These are phyloP conservation scores for Apocynum venetum DNA, from an alignment of 257 asterid species.

Conservation along the genomic window DNA sequence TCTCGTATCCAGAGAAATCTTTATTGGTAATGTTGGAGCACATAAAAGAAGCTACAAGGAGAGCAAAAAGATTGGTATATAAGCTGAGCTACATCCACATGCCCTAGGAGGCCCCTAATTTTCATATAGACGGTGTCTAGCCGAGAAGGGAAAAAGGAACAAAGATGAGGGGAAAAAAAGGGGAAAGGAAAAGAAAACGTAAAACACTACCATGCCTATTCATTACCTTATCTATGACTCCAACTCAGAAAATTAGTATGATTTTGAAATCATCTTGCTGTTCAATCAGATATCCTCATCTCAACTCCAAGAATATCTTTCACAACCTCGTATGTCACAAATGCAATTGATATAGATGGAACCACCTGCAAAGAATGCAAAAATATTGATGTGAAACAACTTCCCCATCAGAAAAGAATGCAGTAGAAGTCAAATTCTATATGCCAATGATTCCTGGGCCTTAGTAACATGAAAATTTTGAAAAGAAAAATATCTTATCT, in stretches of 20 bases:
- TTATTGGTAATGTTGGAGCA: constrained; percentile 17
- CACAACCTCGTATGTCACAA: constrained; percentile 79
- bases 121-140: background rate
- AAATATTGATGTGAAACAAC: background rate
- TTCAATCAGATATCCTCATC: constrained; percentile 71
- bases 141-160: background rate
- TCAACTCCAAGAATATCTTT: constrained; percentile 73
- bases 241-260: background rate
- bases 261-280: background rate
- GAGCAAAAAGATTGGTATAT: background rate
- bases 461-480: background rate
- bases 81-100: constrained; percentile 13
- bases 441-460: background rate
- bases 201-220: background rate
- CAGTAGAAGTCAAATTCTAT: background rate
- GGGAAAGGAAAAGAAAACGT: background rate
- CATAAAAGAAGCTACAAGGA: constrained; percentile 9
- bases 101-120: background rate
- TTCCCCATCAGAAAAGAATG: background rate
- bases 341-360: constrained; percentile 87
- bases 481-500: background rate
- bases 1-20: constrained; percentile 10
- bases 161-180: background rate
- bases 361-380: constrained; percentile 51
- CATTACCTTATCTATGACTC: background rate